Evolutionary conservation across 495 filamentous ascomycete species (phyloP).

Genomic region (Aspergillus campestris): DNA sequence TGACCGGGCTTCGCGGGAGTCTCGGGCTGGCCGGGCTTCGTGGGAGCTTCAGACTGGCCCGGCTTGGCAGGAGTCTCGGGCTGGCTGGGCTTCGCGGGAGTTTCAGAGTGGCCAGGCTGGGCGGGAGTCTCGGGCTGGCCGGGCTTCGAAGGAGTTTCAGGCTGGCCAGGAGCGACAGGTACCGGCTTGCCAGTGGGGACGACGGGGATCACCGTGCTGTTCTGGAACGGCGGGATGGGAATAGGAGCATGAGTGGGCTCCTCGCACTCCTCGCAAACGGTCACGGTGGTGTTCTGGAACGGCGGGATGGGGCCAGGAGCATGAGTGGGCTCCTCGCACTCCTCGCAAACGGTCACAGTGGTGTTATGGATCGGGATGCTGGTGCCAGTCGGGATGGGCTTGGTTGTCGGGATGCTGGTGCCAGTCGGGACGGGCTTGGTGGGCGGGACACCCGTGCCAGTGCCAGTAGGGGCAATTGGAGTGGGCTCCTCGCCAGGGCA

Average conservation of each 20-base stretch:
- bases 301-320: slow-evolving; percentile 9
- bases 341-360: background rate
- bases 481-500: slow-evolving; percentile 17
- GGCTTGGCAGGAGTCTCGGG: background rate
- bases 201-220: slow-evolving; percentile 12
- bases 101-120: too few relatives aligned
- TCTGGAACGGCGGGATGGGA: slow-evolving; percentile 15
- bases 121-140: background rate
- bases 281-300: slow-evolving; percentile 18
- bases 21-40: slow-evolving; percentile 4
- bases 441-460: slow-evolving; percentile 1
- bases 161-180: slow-evolving; percentile 7
- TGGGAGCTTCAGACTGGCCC: too few relatives aligned
- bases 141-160: slow-evolving; percentile 3
- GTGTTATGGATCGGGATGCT: slow-evolving; percentile 2
- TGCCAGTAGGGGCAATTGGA: background rate
- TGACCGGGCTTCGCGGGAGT: too few relatives aligned
- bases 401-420: background rate
- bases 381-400: slow-evolving; percentile 6
- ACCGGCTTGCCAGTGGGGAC: slow-evolving; percentile 7
- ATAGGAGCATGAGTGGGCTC: background rate
- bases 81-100: too few relatives aligned
- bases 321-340: background rate
- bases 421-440: background rate
- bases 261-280: background rate